Percentiles rank a stretch among this genome's conserved stretches.
Conservation (phyloP, 2,329 filamentous ascomycete genomes). For the Dactylellina parvicollis region DNA sequence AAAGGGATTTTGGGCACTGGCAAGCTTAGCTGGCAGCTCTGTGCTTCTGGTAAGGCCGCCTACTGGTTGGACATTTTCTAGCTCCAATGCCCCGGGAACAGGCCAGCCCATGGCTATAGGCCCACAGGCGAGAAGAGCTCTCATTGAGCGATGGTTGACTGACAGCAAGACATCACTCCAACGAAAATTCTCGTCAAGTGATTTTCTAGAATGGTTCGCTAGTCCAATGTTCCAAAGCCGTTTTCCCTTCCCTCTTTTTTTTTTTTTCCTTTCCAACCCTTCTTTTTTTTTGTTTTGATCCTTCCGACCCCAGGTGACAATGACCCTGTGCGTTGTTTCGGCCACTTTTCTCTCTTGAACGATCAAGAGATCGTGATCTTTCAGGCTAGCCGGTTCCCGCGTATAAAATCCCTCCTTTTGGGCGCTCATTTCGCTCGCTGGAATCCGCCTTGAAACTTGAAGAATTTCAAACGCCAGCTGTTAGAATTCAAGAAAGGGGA, state of each 20-base stretch:
- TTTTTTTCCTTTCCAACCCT: slow-evolving; percentile 1
- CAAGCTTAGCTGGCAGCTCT: slow-evolving; percentile 54
- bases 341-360: slow-evolving; percentile 31
- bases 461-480: slow-evolving; percentile 1
- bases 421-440: neutral
- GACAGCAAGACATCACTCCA: neutral
- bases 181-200: slow-evolving; percentile 52
- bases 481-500: neutral
- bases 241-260: slow-evolving; percentile 15
- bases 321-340: slow-evolving; percentile 51
- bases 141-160: neutral
- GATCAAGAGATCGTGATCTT: slow-evolving; percentile 12
- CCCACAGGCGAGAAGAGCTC: slow-evolving; percentile 38
- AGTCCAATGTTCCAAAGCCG: neutral
- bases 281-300: neutral
- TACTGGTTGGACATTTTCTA: slow-evolving; percentile 35
- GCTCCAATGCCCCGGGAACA: slow-evolving; percentile 19
- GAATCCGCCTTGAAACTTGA: slow-evolving; percentile 4
- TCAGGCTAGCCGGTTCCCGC: slow-evolving; percentile 5
- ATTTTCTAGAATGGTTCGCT: slow-evolving; percentile 23
- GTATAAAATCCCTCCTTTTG: slow-evolving; percentile 5
- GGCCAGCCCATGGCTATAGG: slow-evolving; percentile 27
- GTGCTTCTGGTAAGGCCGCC: slow-evolving; percentile 50
- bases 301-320: slow-evolving; percentile 22
- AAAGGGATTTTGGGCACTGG: slow-evolving; percentile 47